Evolutionary conservation across 75 land plant genomes (phyloP).

Genomic region (Pinus taeda): DNA sequence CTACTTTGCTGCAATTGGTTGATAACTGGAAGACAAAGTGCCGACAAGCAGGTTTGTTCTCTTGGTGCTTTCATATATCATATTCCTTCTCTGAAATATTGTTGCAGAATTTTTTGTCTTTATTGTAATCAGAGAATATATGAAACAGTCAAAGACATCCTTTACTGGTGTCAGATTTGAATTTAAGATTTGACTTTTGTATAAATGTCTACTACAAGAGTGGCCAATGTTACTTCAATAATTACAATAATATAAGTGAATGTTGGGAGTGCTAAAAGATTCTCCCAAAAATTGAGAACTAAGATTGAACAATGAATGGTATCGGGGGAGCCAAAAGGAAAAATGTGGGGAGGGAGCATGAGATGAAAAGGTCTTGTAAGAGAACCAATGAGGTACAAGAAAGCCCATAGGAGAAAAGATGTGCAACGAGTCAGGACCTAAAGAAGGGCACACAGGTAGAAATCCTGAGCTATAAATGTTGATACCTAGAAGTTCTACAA

Average conservation of each 20-base stretch:
- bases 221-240: background rate
- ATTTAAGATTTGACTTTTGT: background rate
- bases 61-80: slow-evolving; percentile 1
- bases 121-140: background rate
- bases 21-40: slow-evolving; percentile 67
- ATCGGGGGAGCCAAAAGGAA: no score
- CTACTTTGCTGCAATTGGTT: slow-evolving; percentile 86
- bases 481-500: no score
- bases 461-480: no score
- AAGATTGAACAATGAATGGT: no score
- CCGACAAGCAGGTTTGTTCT: slow-evolving; percentile 47
- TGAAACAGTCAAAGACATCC: background rate
- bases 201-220: background rate
- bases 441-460: no score
- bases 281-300: background rate
- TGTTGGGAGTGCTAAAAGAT: background rate
- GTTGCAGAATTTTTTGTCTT: background rate
- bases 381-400: no score
- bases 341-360: no score
- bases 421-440: no score
- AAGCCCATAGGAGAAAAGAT: no score
- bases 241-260: background rate
- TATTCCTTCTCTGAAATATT: background rate
- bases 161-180: background rate
- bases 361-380: no score